Evolutionary conservation across 805 yeast genomes (phyloP).

Genomic region (Nakazawaea siamensis): DNA sequence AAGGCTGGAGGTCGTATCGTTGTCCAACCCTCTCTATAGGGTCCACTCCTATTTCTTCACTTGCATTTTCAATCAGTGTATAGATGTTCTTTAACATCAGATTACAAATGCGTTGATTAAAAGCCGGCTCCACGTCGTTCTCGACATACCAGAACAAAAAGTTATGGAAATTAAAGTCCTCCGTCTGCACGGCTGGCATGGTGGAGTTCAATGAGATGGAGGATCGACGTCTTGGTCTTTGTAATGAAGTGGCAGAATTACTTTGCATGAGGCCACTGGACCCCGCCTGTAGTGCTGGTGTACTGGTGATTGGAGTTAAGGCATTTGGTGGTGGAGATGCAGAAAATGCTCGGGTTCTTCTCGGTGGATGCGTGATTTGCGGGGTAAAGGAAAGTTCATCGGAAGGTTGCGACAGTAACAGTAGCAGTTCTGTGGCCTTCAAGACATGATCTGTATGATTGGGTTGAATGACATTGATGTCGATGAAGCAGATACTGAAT

Average conservation of each 20-base stretch:
- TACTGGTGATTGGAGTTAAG: no score
- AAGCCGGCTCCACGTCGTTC: slow-evolving; percentile 9
- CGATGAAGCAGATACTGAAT: slow-evolving; percentile 29
- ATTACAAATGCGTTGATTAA: slow-evolving; percentile 7
- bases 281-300: no score
- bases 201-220: slow-evolving; percentile 9
- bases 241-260: neutral
- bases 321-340: neutral
- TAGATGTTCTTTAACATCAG: slow-evolving; percentile 9
- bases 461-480: slow-evolving; percentile 18
- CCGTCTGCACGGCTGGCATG: slow-evolving; percentile 4
- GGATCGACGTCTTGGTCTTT: slow-evolving; percentile 3
- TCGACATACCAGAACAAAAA: slow-evolving; percentile 11
- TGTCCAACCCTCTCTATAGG: slow-evolving; percentile 5
- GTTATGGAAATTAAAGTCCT: slow-evolving; percentile 10
- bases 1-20: slow-evolving; percentile 5
- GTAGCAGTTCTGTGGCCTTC: neutral
- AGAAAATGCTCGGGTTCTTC: neutral
- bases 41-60: slow-evolving; percentile 11
- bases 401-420: neutral
- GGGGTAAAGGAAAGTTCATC: neutral
- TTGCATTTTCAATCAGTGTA: slow-evolving; percentile 6
- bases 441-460: slow-evolving; percentile 6
- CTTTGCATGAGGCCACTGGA: no score
- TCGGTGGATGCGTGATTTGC: no score